phyloP scores from a whole-genome alignment of 2,329 filamentous ascomycete genomes.

The Pezicula neosporulosa region DNA sequence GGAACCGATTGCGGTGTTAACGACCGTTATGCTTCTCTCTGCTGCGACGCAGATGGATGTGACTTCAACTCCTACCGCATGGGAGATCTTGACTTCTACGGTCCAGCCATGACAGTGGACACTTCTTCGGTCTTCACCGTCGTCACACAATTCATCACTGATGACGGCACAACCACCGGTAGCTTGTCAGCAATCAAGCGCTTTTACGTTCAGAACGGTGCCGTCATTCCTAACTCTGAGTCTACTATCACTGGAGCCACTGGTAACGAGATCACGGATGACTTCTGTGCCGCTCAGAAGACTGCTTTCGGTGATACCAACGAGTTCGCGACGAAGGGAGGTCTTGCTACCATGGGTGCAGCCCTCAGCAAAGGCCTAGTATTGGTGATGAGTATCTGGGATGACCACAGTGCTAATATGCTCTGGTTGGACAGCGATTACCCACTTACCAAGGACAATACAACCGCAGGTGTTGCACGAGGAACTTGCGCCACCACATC shows the following conservation, averaged over 20 bases:
- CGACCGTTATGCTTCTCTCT: constrained; percentile 49
- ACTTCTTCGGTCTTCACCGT: constrained; percentile 51
- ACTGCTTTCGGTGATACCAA: constrained; percentile 50
- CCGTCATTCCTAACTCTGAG: constrained; percentile 47
- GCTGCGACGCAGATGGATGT: constrained; percentile 60
- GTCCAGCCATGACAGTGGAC: constrained; percentile 47
- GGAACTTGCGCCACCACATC: constrained; percentile 51
- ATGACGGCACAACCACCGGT: constrained; percentile 44
- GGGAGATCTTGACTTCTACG: constrained; percentile 54
- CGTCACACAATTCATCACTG: constrained; percentile 57
- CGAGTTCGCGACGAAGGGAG: constrained; percentile 52
- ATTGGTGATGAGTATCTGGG: constrained; percentile 60
- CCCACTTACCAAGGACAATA: constrained; percentile 43
- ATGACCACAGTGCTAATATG: constrained; percentile 61
- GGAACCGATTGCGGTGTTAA: constrained; percentile 40
- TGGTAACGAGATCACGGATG: constrained; percentile 52
- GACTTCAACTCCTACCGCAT: constrained; percentile 60
- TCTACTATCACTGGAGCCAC: constrained; percentile 41
- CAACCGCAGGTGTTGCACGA: constrained; percentile 45
- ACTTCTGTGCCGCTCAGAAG: constrained; percentile 56
- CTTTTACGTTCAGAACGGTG: constrained; percentile 54
- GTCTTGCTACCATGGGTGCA: constrained; percentile 49
- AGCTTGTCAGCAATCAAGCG: constrained; percentile 50
- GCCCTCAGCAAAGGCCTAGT: constrained; percentile 56
- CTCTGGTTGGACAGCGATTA: constrained; percentile 71